Base-by-base conservation (phyloP, 495 filamentous ascomycete species). In the Penicillium verhagenii region DNA sequence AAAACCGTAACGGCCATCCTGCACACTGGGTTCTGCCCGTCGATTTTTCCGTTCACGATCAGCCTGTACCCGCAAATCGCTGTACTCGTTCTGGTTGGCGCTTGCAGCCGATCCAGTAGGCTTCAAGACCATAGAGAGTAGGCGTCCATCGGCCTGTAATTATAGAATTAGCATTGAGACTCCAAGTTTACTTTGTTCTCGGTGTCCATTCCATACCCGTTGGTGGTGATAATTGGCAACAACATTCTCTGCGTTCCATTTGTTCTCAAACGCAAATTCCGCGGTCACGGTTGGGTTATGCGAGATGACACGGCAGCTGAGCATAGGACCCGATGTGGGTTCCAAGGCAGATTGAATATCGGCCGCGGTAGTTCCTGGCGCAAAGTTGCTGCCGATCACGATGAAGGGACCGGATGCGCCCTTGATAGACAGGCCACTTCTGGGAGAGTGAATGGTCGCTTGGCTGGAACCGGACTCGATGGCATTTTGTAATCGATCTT, bases 301-400 rank as follows among this genome's bases (percentile, higher is more conserved):
- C 43, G 83, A 84, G 14, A 89, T 75, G 16, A 98, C 74, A 35
- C 79, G 82, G 69, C 92, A 96, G 56, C 80, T 84, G 26, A 81
- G 64, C 53, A 95, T 83, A 49, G 85, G 74, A 26, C 90, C 89
- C 1, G 85, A 86, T 3, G 88, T 70, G 2, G 87, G 85, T 37
- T 82, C 82, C 75, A 97, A 81, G 39, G 91, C 91, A 53, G 87
- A 85, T 71, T 96, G 90, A 45, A 97, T 96, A 68, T 98, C 94
- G 33, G 90, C 92, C 2, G 90, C 91, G 4, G 94, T 96, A 3
- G 94, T 98, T 33, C 94, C 94, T 3, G 86, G 86, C 3, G 91
- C 92, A 60, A 98, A 93, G 72, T 97, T 97, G 67, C 86, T 83
- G 1, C 87, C 92, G 47, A 91, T 77, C 11, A 97, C 88, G n/a